phyloP scores from a whole-genome alignment of 148 eudicot genomes.

The Dysphania ambrosioides region DNA sequence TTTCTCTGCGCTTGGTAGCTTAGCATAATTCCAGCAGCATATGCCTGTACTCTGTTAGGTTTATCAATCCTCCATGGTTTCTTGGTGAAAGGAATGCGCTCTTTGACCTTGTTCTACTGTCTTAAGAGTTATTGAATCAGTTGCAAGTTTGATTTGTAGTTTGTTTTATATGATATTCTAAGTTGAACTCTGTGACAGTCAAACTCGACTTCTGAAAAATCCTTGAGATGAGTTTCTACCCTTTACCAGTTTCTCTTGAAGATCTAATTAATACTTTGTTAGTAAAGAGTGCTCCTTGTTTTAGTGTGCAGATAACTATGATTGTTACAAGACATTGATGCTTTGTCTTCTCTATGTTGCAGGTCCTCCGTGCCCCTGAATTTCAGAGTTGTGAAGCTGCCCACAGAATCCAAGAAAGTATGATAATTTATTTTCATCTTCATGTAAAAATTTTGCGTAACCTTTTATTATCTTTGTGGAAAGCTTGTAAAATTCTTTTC shows the following conservation, averaged over 20 bases:
- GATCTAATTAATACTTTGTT: background rate
- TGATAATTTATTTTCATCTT: constrained; percentile 24
- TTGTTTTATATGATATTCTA: background rate
- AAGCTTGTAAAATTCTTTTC: background rate
- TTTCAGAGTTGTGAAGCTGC: constrained; percentile 62
- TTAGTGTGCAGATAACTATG: background rate
- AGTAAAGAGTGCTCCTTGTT: background rate
- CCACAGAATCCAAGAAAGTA: constrained; percentile 60
- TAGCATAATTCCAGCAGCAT: background rate
- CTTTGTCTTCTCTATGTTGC: constrained; percentile 19
- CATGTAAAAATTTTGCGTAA: background rate
- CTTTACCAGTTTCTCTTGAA: background rate
- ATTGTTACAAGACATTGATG: background rate
- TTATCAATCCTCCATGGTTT: background rate
- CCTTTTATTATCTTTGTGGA: background rate
- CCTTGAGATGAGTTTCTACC: background rate
- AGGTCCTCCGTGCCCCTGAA: constrained; percentile 70
- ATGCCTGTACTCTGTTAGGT: background rate
- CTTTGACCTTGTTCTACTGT: background rate
- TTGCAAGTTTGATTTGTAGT: background rate
- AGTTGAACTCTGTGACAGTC: background rate
- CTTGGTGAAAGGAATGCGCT: background rate
- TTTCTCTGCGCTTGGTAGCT: background rate
- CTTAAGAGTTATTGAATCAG: background rate
- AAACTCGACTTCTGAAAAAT: background rate